Evolutionary conservation across 257 asterid species (phyloP).

Genomic region (Buddleja alternifolia): DNA sequence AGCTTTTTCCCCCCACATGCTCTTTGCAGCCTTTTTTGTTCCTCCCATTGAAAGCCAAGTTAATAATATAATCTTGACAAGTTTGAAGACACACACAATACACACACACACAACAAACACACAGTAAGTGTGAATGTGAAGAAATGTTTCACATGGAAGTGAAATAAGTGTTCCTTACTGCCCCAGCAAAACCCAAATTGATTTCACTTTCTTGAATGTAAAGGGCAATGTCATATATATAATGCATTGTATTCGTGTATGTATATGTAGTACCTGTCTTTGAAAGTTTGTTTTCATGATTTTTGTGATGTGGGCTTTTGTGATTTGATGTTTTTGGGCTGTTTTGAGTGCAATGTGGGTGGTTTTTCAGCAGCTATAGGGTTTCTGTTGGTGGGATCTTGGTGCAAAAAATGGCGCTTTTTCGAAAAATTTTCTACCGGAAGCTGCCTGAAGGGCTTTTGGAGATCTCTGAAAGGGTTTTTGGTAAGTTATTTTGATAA

Average conservation of each 20-base stretch:
- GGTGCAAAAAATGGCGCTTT: constrained; percentile 50
- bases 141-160: constrained; percentile 48
- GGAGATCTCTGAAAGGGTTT: constrained; percentile 59
- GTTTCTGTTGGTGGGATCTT: constrained; percentile 39
- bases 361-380: constrained; percentile 30
- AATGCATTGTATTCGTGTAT: background rate
- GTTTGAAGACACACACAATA: background rate
- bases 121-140: constrained; percentile 50
- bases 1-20: constrained; percentile 28
- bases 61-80: constrained; percentile 19
- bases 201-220: constrained; percentile 40
- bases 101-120: constrained; percentile 25
- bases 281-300: constrained; percentile 26
- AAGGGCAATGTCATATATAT: constrained; percentile 23
- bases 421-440: constrained; percentile 49
- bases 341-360: constrained; percentile 31
- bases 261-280: constrained; percentile 2
- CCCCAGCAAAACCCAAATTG: constrained; percentile 47
- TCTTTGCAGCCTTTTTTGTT: constrained; percentile 31
- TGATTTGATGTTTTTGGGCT: constrained; percentile 1
- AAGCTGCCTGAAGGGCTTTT: constrained; percentile 64
- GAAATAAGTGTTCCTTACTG: constrained; percentile 51
- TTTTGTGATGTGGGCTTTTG: constrained; percentile 28
- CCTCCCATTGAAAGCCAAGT: constrained; percentile 56
- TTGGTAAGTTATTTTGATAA: constrained; percentile 42